phyloP scores from a whole-genome alignment of 2,329 filamentous ascomycete species.

The Pseudogymnoascus sp. region DNA sequence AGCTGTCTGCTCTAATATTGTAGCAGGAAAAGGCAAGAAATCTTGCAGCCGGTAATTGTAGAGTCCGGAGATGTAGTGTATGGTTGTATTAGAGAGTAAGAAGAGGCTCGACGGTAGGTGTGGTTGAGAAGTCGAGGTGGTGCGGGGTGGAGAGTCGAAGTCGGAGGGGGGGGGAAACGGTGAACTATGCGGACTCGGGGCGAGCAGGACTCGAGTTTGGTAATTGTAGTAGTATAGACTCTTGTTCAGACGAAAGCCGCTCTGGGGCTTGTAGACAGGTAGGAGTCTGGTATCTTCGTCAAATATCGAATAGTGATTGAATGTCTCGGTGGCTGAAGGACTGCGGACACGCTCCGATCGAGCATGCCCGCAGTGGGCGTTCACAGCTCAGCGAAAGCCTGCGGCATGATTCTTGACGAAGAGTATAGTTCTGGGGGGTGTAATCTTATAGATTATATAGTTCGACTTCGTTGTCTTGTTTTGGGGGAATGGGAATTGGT shows the following conservation, averaged over 20 bases:
- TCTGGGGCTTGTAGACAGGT: constrained; percentile 23
- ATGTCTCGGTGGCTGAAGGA: constrained; percentile 77
- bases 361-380: constrained; percentile 67
- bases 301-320: constrained; percentile 53
- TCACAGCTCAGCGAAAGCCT: constrained; percentile 86
- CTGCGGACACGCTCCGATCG: constrained; percentile 55
- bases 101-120: not conserved
- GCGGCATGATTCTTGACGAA: constrained; percentile 69
- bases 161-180: not conserved
- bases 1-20: not conserved
- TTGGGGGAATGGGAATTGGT: constrained; percentile 18
- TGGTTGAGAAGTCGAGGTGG: constrained; percentile 12
- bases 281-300: constrained; percentile 60
- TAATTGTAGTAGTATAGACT: not conserved
- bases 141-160: constrained; percentile 10
- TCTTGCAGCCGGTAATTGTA: constrained; percentile 14
- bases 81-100: constrained; percentile 5
- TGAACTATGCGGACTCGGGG: constrained; percentile 9
- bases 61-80: constrained; percentile 14
- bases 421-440: constrained; percentile 31
- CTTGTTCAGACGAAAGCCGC: constrained; percentile 10
- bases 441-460: constrained; percentile 32
- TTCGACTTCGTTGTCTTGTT: constrained; percentile 59
- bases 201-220: constrained; percentile 23
- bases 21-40: not conserved